Conservation (phyloP, 2,329 filamentous ascomycete species). For the Curvularia eragrostidis region DNA sequence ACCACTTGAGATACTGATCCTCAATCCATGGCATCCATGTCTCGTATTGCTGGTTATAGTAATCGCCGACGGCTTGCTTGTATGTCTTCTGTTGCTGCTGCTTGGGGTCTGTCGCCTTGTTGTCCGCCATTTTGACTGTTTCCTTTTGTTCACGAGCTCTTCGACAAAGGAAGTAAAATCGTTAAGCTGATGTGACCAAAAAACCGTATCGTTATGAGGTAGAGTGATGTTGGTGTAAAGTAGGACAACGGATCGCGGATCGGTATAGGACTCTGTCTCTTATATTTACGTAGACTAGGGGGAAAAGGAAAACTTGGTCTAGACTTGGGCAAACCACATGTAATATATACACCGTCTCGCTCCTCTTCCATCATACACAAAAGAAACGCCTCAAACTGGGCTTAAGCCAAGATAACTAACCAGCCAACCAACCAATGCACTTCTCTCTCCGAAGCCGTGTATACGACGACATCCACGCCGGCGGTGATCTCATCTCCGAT, state of each 20-base stretch:
- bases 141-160: neutral
- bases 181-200: neutral
- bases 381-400: neutral
- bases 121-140: slow-evolving; percentile 9
- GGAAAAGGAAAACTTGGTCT: neutral
- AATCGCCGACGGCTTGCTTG: slow-evolving; percentile 50
- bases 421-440: slow-evolving; percentile 4
- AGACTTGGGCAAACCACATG: neutral
- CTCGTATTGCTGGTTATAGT: slow-evolving; percentile 76
- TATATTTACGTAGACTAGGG: neutral
- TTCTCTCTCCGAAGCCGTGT: neutral
- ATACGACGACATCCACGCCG: slow-evolving; percentile 18
- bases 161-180: neutral
- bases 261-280: neutral
- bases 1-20: slow-evolving; percentile 74
- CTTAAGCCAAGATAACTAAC: neutral
- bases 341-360: neutral
- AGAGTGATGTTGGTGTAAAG: neutral
- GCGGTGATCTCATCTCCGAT: slow-evolving; percentile 29
- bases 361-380: neutral
- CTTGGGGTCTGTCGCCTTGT: no score
- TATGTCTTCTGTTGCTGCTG: slow-evolving; percentile 33
- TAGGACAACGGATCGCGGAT: neutral
- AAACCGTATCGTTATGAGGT: neutral
- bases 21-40: slow-evolving; percentile 79